Evolutionary conservation across 345 rosid species (phyloP), one percentile per base, ranked within the genome.

Genomic region (Sisymbrium irio): DNA sequence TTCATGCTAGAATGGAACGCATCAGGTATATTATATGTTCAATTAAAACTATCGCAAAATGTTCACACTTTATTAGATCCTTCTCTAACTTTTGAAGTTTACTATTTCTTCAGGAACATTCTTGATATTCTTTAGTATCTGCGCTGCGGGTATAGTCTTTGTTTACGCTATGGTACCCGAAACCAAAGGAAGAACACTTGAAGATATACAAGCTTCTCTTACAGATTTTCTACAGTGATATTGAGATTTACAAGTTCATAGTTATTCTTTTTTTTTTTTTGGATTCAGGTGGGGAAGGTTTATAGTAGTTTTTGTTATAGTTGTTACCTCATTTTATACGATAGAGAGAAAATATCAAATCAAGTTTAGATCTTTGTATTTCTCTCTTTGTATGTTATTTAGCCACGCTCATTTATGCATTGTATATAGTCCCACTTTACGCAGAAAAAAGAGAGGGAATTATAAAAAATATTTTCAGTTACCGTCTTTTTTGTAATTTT

Each of bases 151-250:
- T 14, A 41, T 80, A 28, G 55, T 75, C 18, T 87, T 87, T 67
- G 50, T 85, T 20, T 86, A 78, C 18, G 84, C 78, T 47, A 37
- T 87, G 30, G 86, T 86, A 18, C 89, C 91, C 0, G 94, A 88
- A 72, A 88, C 90, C 2, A 87, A 84, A 71, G 91, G 89, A 30
- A 62, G 82, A 77, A 79, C 95, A 9, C 67, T 85, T 0, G 91
- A 89, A 75, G 89, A 89, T 45, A 69, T 87, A 54, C 88, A 85
- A 72, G 77, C 83, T 65, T 77, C 80, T 71, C 74, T 81, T 37
- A 42, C 81, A 20, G 65, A 44, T 65, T 63, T 56, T 62, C 62
- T 78, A 66, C 81, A 67, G 19, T 78, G 65, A 78, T 65, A 33
- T 25, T 58, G 3, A 51, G 30, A 12, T 51, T 45, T 19, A 69